Evolutionary conservation across 768 basidiomycete genomes (phyloP).

Genomic region (Rhodotorula taiwanensis): DNA sequence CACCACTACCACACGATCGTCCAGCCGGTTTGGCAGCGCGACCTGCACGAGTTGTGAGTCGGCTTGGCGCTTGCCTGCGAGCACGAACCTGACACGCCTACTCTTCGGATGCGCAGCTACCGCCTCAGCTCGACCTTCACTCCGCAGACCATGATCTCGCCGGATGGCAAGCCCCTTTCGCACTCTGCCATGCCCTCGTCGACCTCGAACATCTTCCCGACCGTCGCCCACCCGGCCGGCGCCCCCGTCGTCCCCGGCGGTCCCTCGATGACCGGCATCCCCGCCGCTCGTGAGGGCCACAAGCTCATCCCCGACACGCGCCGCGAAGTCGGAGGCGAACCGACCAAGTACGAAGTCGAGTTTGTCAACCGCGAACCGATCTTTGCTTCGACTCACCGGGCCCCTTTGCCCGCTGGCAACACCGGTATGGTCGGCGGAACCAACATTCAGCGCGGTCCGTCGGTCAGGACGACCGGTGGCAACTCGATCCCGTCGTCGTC

Average conservation of each 20-base stretch:
- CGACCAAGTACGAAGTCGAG: slow-evolving; percentile 17
- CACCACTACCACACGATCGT: slow-evolving; percentile 26
- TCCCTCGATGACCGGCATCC: not conserved
- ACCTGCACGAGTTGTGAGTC: slow-evolving; percentile 29
- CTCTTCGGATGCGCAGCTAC: not conserved
- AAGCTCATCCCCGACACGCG: slow-evolving; percentile 10
- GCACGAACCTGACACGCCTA: not conserved
- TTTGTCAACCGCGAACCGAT: slow-evolving; percentile 26
- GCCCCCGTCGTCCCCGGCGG: not conserved
- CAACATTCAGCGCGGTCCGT: not conserved
- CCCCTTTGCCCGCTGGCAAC: not conserved
- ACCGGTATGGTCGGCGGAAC: not conserved
- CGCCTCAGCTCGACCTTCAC: slow-evolving; percentile 20
- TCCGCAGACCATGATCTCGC: slow-evolving; percentile 1
- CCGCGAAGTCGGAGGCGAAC: not conserved
- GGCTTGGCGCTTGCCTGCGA: not conserved
- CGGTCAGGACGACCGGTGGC: not conserved
- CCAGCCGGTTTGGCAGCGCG: slow-evolving; percentile 27
- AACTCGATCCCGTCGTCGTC: not conserved
- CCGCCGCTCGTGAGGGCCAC: slow-evolving; percentile 10
- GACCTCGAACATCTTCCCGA: slow-evolving; percentile 4
- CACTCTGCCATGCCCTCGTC: not conserved
- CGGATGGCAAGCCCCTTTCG: not conserved
- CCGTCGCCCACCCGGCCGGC: slow-evolving; percentile 3
- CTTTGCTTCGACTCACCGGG: not conserved